Evolutionary conservation across 805 yeast genomes (phyloP).

Genomic region (Zygoascus bituminiphila): DNA sequence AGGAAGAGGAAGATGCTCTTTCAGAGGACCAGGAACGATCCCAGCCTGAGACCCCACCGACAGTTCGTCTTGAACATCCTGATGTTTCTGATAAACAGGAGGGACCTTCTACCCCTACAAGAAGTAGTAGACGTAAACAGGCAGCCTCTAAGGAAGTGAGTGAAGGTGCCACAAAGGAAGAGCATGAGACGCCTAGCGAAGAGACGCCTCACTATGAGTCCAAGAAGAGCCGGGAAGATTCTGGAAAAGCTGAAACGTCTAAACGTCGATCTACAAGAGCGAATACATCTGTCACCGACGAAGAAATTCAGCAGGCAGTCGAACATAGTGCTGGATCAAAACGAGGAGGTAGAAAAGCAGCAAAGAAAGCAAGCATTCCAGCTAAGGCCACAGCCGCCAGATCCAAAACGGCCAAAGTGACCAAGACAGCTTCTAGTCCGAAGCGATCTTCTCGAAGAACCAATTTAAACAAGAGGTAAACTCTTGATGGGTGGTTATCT

Average conservation of each 20-base stretch:
- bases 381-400: neutral
- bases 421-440: neutral
- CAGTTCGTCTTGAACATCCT: neutral
- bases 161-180: no score
- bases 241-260: neutral
- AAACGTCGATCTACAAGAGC: neutral
- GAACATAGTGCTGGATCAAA: neutral
- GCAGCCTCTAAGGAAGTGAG: neutral
- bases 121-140: neutral
- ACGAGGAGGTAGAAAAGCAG: neutral
- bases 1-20: neutral
- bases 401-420: neutral
- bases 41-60: neutral
- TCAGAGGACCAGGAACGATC: neutral
- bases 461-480: conserved; percentile 1
- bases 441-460: neutral
- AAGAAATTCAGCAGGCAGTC: neutral
- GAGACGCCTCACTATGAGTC: no score
- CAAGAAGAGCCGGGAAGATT: no score
- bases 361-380: neutral
- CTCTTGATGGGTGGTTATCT: neutral
- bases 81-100: neutral
- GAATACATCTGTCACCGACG: neutral
- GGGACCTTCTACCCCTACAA: neutral
- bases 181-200: no score